Evolutionary conservation across 1,284 basidiomycete genomes (phyloP).

Genomic region (Vanrija sp.): DNA sequence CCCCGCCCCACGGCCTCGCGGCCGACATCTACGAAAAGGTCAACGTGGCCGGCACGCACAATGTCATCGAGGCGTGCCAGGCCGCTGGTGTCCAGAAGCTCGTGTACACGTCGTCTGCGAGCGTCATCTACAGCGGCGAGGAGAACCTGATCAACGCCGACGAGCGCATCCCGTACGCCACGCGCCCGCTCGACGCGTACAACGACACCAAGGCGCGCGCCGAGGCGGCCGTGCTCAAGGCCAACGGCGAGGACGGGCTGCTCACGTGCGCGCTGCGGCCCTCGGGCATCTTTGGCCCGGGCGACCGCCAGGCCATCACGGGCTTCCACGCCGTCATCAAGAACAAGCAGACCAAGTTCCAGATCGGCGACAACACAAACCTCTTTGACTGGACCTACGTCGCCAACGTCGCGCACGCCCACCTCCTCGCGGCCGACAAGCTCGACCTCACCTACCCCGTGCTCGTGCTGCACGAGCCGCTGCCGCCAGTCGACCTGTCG

Average conservation of each 20-base stretch:
- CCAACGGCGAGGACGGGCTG: conserved; percentile 77
- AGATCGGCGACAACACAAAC: conserved; percentile 91
- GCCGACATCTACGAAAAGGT: conserved; percentile 81
- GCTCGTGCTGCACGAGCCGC: conserved; percentile 56
- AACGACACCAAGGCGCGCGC: conserved; percentile 95
- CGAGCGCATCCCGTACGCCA: conserved; percentile 76
- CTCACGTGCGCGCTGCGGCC: conserved; percentile 87
- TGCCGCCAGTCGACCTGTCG: conserved; percentile 63
- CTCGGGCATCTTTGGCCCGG: conserved; percentile 95
- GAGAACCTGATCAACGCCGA: conserved; percentile 77
- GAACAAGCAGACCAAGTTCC: conserved; percentile 75
- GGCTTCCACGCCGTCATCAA: conserved; percentile 78
- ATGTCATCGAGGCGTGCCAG: conserved; percentile 75
- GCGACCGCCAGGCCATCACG: conserved; percentile 81
- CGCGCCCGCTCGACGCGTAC: conserved; percentile 80
- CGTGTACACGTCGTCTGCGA: conserved; percentile 92
- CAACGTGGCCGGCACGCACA: conserved; percentile 87
- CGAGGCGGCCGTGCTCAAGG: conserved; percentile 75
- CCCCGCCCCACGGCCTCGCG: conserved; percentile 71
- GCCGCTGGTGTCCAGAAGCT: conserved; percentile 73
- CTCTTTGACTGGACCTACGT: conserved; percentile 98
- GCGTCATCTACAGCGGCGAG: conserved; percentile 82
- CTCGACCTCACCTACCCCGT: conserved; percentile 45
- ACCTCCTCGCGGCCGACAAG: conserved; percentile 84
- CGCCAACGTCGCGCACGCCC: conserved; percentile 90